These are phyloP conservation scores for Globisporangium sylvaticum DNA, from an alignment of 352 stramenopile genomes.

Conservation along the genomic window DNA sequence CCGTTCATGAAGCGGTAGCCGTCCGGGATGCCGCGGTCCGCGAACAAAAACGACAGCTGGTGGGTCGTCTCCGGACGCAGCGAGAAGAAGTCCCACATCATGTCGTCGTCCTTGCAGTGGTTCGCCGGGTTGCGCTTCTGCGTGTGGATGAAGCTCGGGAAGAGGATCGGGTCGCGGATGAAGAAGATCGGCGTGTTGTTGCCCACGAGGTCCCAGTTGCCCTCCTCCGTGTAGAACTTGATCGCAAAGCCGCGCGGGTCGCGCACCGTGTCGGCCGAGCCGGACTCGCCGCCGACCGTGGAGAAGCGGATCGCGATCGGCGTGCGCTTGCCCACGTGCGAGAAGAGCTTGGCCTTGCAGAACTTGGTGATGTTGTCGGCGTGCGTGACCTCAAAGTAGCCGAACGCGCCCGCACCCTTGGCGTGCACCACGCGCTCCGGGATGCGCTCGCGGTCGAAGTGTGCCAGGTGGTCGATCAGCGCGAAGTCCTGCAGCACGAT, in stretches of 20 bases:
- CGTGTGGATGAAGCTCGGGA: conserved; percentile 92
- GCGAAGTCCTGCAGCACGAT: conserved; percentile 83
- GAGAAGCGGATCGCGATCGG: conserved; percentile 85
- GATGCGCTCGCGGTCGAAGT: conserved; percentile 92
- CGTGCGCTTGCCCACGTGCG: conserved; percentile 75
- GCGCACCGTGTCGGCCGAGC: conserved; percentile 79
- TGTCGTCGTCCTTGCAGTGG: conserved; percentile 83
- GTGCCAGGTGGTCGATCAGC: conserved; percentile 86
- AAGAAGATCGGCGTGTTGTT: conserved; percentile 95
- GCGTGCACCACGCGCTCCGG: conserved; percentile 91
- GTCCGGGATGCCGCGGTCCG: conserved; percentile 86
- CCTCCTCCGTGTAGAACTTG: conserved; percentile 94
- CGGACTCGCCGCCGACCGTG: conserved; percentile 76
- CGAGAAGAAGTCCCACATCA: conserved; percentile 93
- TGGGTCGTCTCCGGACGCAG: conserved; percentile 89
- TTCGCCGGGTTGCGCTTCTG: conserved; percentile 90
- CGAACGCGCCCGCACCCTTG: conserved; percentile 87
- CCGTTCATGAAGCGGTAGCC: conserved; percentile 91
- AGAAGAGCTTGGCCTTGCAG: conserved; percentile 83
- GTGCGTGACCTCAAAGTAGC: conserved; percentile 89
- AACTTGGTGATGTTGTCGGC: conserved; percentile 34
- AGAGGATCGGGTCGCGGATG: conserved; percentile 90
- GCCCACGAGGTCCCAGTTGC: conserved; percentile 92
- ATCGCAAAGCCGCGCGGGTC: conserved; percentile 90
- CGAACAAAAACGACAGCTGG: conserved; percentile 88